phyloP scores from a whole-genome alignment of 2,329 filamentous ascomycete genomes.

The Pseudonectria foliicola region DNA sequence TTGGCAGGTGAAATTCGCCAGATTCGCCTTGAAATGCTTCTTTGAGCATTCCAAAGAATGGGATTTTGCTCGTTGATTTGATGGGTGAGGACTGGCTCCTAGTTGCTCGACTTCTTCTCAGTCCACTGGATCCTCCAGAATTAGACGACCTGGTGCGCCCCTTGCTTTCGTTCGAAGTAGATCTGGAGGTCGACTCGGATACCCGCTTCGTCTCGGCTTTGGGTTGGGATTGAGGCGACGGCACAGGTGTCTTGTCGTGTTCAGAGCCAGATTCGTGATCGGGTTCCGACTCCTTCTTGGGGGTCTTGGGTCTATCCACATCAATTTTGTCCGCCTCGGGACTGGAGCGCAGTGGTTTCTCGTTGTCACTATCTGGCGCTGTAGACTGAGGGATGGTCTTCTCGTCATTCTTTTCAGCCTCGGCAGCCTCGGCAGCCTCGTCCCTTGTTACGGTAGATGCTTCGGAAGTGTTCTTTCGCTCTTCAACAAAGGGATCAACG shows the following conservation, averaged over 20 bases:
- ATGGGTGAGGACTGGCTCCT: constrained; percentile 41
- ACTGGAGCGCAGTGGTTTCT: constrained; percentile 1
- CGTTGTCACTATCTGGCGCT: too few species aligned
- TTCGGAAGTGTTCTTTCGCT: constrained; percentile 2
- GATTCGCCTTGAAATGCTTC: constrained; percentile 60
- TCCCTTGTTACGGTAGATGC: neutral
- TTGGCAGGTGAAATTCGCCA: constrained; percentile 33
- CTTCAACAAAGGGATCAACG: constrained; percentile 54
- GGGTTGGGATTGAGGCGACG: constrained; percentile 6
- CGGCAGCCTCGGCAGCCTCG: neutral
- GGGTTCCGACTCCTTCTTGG: constrained; percentile 8
- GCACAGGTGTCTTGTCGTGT: constrained; percentile 7
- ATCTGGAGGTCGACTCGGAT: constrained; percentile 2
- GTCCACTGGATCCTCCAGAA: constrained; percentile 24
- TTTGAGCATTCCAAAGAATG: constrained; percentile 51
- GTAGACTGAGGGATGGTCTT: too few species aligned
- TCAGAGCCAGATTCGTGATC: neutral
- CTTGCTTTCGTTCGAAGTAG: constrained; percentile 11
- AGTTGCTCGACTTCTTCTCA: constrained; percentile 52
- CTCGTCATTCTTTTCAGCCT: neutral
- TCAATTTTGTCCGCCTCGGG: neutral
- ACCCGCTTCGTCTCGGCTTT: constrained; percentile 14
- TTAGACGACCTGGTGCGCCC: constrained; percentile 15
- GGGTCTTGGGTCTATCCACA: constrained; percentile 8
- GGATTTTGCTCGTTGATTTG: constrained; percentile 40